These are phyloP conservation scores for Lentinula novae-zelandiae DNA, from an alignment of 1,284 basidiomycete species.

Conservation along the genomic window DNA sequence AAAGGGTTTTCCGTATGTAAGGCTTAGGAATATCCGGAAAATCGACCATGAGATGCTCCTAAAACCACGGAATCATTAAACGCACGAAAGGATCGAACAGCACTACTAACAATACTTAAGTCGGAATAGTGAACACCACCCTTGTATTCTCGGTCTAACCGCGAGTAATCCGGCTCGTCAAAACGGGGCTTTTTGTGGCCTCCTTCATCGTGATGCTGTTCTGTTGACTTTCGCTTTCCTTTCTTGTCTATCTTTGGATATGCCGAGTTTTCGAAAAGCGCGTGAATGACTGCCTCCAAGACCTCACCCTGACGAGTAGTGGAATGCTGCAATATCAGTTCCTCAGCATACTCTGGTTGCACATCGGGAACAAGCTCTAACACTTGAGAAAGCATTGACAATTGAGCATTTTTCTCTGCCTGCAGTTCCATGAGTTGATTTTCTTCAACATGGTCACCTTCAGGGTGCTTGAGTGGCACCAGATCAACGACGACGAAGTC, in stretches of 20 bases:
- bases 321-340: conserved; percentile 41
- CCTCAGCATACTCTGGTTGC: conserved; percentile 43
- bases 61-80: conserved; percentile 5
- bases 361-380: conserved; percentile 70
- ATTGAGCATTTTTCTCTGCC: conserved; percentile 10
- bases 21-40: conserved; percentile 56
- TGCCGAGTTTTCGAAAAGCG: conserved; percentile 54
- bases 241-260: conserved; percentile 60
- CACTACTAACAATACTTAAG: conserved; percentile 43
- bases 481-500: background rate
- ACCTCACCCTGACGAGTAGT: conserved; percentile 29
- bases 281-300: conserved; percentile 50
- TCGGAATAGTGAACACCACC: conserved; percentile 43
- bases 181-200: conserved; percentile 20
- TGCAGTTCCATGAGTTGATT: conserved; percentile 5
- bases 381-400: conserved; percentile 39
- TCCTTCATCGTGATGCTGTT: conserved; percentile 20
- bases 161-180: conserved; percentile 48
- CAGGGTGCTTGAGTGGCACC: background rate
- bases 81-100: background rate
- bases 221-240: conserved; percentile 47
- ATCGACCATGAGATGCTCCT: conserved; percentile 52
- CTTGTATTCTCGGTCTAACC: conserved; percentile 34
- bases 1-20: conserved; percentile 42
- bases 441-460: background rate